These are phyloP conservation scores for Incumbomyces lentus DNA, from an alignment of 2,329 filamentous ascomycete genomes.

Conservation along the genomic window DNA sequence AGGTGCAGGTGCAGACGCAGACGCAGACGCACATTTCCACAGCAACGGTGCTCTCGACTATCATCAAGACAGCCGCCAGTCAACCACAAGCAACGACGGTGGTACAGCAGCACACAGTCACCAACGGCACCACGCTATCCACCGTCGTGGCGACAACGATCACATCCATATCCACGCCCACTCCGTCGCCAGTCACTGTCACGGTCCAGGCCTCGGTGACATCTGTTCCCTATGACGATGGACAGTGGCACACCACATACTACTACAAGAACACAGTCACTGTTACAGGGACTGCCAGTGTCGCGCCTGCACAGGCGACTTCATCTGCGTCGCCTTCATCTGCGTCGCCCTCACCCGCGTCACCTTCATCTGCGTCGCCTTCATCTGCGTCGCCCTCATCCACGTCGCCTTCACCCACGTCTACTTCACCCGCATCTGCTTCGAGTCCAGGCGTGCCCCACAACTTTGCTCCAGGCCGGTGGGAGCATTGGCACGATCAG, in stretches of 20 bases:
- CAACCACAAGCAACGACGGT: neutral
- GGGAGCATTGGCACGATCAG: conserved; percentile 1
- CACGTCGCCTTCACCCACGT: neutral
- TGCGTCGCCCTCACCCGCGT: neutral
- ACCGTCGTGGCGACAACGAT: no score
- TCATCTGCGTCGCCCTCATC: neutral
- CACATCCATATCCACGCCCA: neutral
- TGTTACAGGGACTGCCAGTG: no score
- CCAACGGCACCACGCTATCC: no score
- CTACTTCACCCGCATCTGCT: neutral
- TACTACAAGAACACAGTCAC: conserved; percentile 12
- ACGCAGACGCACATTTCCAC: conserved; percentile 4
- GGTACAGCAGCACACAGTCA: neutral
- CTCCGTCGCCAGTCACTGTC: conserved; percentile 12
- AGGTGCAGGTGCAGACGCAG: no score
- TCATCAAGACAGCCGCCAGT: conserved; percentile 16
- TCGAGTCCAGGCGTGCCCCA: neutral
- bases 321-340: no score
- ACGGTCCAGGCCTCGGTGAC: conserved; percentile 13
- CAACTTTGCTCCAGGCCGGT: neutral
- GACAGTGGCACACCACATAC: conserved; percentile 25
- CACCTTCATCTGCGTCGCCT: conserved; percentile 5
- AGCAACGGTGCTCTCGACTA: conserved; percentile 23
- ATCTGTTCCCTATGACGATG: conserved; percentile 21
- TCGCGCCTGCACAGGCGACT: no score